Conservation (phyloP, 768 basidiomycete genomes). For the Boletus bicolor region DNA sequence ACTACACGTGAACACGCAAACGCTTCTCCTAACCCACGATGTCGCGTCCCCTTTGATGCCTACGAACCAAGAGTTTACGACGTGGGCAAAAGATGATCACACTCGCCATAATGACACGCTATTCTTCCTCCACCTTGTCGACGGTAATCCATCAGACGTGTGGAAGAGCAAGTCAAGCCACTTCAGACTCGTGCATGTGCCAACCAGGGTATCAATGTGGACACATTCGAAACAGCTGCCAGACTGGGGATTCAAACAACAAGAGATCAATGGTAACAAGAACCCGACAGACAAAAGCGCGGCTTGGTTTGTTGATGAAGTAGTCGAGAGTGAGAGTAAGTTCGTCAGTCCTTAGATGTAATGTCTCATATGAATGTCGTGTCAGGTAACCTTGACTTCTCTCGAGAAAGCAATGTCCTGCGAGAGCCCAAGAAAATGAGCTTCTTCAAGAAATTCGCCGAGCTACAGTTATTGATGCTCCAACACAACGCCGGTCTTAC, state of each 20-base stretch:
- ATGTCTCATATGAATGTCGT: slow-evolving; percentile 33
- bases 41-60: slow-evolving; percentile 96
- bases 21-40: slow-evolving; percentile 88
- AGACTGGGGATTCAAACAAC: slow-evolving; percentile 96
- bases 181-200: slow-evolving; percentile 85
- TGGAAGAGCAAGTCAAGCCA: slow-evolving; percentile 95
- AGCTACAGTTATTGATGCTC: slow-evolving; percentile 92
- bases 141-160: slow-evolving; percentile 72
- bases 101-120: slow-evolving; percentile 83
- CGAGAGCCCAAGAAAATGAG: slow-evolving; percentile 79
- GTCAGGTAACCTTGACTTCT: slow-evolving; percentile 51
- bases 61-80: slow-evolving; percentile 98
- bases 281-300: slow-evolving; percentile 77
- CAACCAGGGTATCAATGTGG: slow-evolving; percentile 93
- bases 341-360: slow-evolving; percentile 1
- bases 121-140: slow-evolving; percentile 73
- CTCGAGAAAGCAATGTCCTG: slow-evolving; percentile 41
- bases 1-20: slow-evolving; percentile 81
- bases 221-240: slow-evolving; percentile 83
- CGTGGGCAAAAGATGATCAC: slow-evolving; percentile 77
- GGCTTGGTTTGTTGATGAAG: slow-evolving; percentile 86
- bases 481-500: slow-evolving; percentile 99
- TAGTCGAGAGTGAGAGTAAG: slow-evolving; percentile 72
- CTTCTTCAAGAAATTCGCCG: slow-evolving; percentile 93
- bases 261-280: slow-evolving; percentile 98